Evolutionary conservation across 768 basidiomycete genomes (phyloP), one percentile per base, ranked within the genome.

Genomic region (Phaeolepiota aurea): DNA sequence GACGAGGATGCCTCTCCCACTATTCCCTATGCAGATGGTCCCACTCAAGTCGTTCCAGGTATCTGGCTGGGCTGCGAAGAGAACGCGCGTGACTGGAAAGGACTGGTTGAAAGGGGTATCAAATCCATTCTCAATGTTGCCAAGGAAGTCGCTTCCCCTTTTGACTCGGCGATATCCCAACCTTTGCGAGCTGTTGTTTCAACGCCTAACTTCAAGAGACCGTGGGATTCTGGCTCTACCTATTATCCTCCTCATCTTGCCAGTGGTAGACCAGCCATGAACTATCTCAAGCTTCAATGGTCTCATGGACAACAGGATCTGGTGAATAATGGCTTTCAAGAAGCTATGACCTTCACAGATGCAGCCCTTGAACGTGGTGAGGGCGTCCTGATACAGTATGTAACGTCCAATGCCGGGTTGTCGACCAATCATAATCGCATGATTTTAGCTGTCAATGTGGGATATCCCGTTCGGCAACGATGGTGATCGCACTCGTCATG

Each of bases 231-330:
- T 9, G 59, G 71, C 16, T 56, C 74, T 10, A 77, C 78, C 16
- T 84, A 79, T 56, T 76, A 80, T 51, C 77, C 82, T 10, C 69
- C 87, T 2, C 76, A 88, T 57, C 54, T 75, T 5, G 63, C 74
- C 23, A 78, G 67, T 37, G 87, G 85, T 41, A 72, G 87, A 48
- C 87, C 89, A 0, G 71, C 70, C 13, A 77, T 91, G 72, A 78
- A 89, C 59, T 92, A 93, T 56, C 81, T 90, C 61, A 90, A 89
- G 58, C 75, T 93, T 19, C 73, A 74, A 38, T 94, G 91, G 92
- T 91, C 88, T 16, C 91, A 94, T 55, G 91, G 91, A n/a, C 87
- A 93, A 62, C 73, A 84, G 42, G 84, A 94, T 57, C 76, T 94
- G 28, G 87, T 90, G 48, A 61, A 77, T 2, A 63, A 76, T 30